Evolutionary conservation across 768 basidiomycete species (phyloP).

Genomic region (Xerocomellus dryophilus): DNA sequence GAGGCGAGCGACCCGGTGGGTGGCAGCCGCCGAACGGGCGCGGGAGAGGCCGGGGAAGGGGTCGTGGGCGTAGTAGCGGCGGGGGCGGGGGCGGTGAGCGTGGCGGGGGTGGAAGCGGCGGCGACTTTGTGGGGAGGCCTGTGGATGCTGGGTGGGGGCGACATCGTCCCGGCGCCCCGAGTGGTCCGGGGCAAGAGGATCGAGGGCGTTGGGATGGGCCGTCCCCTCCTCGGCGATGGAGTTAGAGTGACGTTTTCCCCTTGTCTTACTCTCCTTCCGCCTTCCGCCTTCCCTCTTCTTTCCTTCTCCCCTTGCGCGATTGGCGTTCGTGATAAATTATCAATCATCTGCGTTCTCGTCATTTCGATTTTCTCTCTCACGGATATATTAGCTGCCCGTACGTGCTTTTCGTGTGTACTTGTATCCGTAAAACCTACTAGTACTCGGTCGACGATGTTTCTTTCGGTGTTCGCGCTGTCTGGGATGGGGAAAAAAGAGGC

Average conservation of each 20-base stretch:
- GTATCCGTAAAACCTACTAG: slow-evolving; percentile 13
- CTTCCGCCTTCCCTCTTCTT: neutral
- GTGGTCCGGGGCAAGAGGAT: slow-evolving; percentile 20
- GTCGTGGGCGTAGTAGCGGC: slow-evolving; percentile 22
- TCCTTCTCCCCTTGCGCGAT: neutral
- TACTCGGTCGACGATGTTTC: neutral
- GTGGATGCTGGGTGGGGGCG: slow-evolving; percentile 42
- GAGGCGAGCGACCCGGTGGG: slow-evolving; percentile 32
- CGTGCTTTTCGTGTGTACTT: slow-evolving; percentile 10
- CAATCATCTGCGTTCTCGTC: slow-evolving; percentile 14
- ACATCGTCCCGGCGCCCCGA: slow-evolving; percentile 29
- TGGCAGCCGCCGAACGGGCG: slow-evolving; percentile 32
- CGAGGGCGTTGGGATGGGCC: slow-evolving; percentile 28
- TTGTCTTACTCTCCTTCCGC: too few species aligned
- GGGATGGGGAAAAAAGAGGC: neutral
- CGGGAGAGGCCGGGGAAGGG: slow-evolving; percentile 32
- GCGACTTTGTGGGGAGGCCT: slow-evolving; percentile 36
- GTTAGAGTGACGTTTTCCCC: neutral
- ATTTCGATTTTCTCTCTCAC: neutral
- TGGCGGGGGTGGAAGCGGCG: neutral
- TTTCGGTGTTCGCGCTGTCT: neutral
- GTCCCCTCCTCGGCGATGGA: slow-evolving; percentile 30
- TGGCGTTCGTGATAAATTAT: slow-evolving; percentile 27
- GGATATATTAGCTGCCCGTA: slow-evolving; percentile 9
- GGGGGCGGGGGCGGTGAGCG: neutral